Evolutionary conservation across 1,139 yeast species (phyloP).

Genomic region (Hyphopichia wangnamkhiaoensis): DNA sequence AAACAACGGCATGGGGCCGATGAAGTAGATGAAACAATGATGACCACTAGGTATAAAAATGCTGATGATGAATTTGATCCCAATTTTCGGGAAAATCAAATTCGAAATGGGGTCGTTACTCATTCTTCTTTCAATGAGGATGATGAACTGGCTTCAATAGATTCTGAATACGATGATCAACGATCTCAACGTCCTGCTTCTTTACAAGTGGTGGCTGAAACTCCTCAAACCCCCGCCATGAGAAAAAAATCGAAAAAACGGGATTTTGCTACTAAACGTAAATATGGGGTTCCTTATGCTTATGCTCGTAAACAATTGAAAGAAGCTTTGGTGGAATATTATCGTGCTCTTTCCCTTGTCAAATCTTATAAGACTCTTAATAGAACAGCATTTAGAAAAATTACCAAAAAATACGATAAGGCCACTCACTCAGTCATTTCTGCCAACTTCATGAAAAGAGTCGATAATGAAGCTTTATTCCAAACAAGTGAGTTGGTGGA

Average conservation of each 20-base stretch:
- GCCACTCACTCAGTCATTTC: conserved; percentile 53
- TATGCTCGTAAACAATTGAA: conserved; percentile 77
- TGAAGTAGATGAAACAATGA: conserved; percentile 15
- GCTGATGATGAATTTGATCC: conserved; percentile 23
- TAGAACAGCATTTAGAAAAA: conserved; percentile 84
- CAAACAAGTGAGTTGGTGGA: conserved; percentile 68
- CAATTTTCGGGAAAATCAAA: conserved; percentile 40
- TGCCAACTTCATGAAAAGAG: conserved; percentile 57
- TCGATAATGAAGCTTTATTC: conserved; percentile 56
- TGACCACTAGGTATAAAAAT: conserved; percentile 9
- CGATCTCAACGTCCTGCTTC: neutral
- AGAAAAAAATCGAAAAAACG: conserved; percentile 22
- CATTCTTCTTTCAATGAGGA: too few species aligned
- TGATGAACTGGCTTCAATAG: conserved; percentile 16
- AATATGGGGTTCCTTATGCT: conserved; percentile 58
- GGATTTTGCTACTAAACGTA: conserved; percentile 34
- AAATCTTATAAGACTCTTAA: conserved; percentile 77
- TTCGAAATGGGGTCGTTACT: conserved; percentile 37
- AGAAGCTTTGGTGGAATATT: conserved; percentile 75
- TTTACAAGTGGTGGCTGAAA: neutral
- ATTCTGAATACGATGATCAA: conserved; percentile 12
- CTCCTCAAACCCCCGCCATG: conserved; percentile 1
- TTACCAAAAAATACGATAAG: conserved; percentile 88
- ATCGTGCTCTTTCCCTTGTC: conserved; percentile 75
- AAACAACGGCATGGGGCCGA: neutral